A percentile compares a stretch with the other conserved stretches of the same genome.
phyloP scores from a whole-genome alignment of 148 eudicot genomes.

The Rhododendron griersonianum region DNA sequence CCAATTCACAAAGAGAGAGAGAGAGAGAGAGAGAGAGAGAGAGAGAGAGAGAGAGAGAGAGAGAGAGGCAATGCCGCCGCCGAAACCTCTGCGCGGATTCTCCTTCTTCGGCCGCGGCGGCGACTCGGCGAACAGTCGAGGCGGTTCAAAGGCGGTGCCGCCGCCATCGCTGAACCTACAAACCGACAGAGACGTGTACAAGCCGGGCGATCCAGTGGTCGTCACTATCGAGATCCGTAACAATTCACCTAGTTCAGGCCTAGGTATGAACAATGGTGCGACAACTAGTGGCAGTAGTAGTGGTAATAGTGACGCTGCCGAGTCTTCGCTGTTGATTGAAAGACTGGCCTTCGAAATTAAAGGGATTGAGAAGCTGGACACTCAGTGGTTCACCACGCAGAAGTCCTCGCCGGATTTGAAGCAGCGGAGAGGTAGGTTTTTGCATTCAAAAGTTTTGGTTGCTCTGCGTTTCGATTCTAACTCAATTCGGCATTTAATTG shows the following conservation, averaged over 20 bases:
- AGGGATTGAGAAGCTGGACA: constrained; percentile 82
- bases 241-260: constrained; percentile 13
- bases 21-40: too few species aligned
- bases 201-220: constrained; percentile 73
- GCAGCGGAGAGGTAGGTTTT: constrained; percentile 51
- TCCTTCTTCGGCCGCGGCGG: constrained; percentile 64
- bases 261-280: neutral
- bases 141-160: constrained; percentile 9
- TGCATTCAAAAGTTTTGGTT: too few species aligned
- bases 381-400: constrained; percentile 76
- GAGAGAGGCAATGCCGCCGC: constrained; percentile 52
- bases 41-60: too few species aligned
- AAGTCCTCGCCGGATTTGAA: constrained; percentile 47
- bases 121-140: constrained; percentile 9
- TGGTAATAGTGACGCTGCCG: constrained; percentile 2
- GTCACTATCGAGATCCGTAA: constrained; percentile 54
- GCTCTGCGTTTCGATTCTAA: neutral
- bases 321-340: constrained; percentile 52
- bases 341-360: constrained; percentile 62
- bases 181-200: constrained; percentile 64
- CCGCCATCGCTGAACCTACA: constrained; percentile 47
- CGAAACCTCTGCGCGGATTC: constrained; percentile 40
- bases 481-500: neutral
- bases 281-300: neutral
- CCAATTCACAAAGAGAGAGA: neutral